A percentile compares a stretch with the other conserved stretches of the same genome.
phyloP scores from a whole-genome alignment of 2,329 filamentous ascomycete genomes.

The Aspergillus thermomutatus region DNA sequence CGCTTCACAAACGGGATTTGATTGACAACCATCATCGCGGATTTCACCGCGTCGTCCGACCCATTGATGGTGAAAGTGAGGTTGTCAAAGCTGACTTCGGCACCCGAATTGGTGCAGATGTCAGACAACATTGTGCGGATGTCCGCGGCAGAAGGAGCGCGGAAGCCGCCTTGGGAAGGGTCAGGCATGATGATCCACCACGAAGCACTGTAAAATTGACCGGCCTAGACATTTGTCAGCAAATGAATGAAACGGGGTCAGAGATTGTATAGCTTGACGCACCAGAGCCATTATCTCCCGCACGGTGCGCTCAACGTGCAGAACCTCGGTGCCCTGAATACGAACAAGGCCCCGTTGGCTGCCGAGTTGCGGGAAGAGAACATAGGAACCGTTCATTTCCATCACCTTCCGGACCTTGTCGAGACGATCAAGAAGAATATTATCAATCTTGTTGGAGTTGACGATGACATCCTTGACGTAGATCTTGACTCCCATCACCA shows the following conservation, averaged over 20 bases:
- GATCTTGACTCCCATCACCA: slow-evolving; percentile 75
- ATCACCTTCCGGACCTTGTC: slow-evolving; percentile 98
- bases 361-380: slow-evolving; percentile 84
- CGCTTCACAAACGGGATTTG: slow-evolving; percentile 86
- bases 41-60: slow-evolving; percentile 93
- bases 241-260: not conserved
- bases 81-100: slow-evolving; percentile 92
- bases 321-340: slow-evolving; percentile 87
- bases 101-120: slow-evolving; percentile 93
- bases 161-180: slow-evolving; percentile 56
- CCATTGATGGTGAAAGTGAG: slow-evolving; percentile 91
- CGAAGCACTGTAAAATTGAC: slow-evolving; percentile 94
- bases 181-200: slow-evolving; percentile 90
- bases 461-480: slow-evolving; percentile 91
- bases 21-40: slow-evolving; percentile 89
- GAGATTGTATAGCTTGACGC: slow-evolving; percentile 35
- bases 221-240: slow-evolving; percentile 56
- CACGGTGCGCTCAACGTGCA: slow-evolving; percentile 92
- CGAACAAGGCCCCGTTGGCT: slow-evolving; percentile 80
- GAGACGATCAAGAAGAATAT: slow-evolving; percentile 81
- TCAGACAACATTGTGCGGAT: slow-evolving; percentile 89
- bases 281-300: slow-evolving; percentile 93
- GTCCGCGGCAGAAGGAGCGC: slow-evolving; percentile 61
- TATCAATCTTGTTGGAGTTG: slow-evolving; percentile 89
- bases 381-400: slow-evolving; percentile 92